phyloP scores from a whole-genome alignment of 2,329 filamentous ascomycete genomes.

The Raffaelea deltoideospora region DNA sequence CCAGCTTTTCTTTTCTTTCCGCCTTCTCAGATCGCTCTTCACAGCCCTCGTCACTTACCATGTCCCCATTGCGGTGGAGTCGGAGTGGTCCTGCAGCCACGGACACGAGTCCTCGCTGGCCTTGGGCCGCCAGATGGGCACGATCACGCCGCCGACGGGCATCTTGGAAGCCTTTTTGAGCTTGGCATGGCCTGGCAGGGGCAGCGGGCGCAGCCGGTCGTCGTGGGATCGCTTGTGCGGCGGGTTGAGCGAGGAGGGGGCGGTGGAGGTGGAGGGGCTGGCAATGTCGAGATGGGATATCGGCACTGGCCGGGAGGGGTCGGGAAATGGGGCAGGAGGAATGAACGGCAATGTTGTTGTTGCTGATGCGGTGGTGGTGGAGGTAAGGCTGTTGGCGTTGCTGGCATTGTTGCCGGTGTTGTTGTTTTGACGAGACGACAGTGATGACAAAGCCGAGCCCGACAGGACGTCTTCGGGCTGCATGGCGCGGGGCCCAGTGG shows the following conservation, averaged over 20 bases:
- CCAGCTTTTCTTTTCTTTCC: neutral
- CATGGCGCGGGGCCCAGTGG: conserved; percentile 4
- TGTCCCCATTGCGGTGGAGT: conserved; percentile 34
- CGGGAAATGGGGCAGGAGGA: too few relatives aligned
- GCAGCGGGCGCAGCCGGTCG: conserved; percentile 43
- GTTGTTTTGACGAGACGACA: too few relatives aligned
- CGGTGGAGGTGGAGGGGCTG: neutral
- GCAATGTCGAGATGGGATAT: too few relatives aligned
- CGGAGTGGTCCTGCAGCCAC: conserved; percentile 47
- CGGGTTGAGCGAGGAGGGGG: conserved; percentile 7
- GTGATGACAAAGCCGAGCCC: too few relatives aligned
- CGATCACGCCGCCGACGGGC: conserved; percentile 31
- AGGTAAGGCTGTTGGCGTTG: neutral
- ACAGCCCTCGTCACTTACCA: conserved; percentile 30
- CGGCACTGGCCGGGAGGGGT: too few relatives aligned
- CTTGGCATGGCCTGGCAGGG: conserved; percentile 30
- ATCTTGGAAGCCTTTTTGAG: conserved; percentile 36
- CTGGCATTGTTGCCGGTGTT: neutral
- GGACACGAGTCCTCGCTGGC: conserved; percentile 34
- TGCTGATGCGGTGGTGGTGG: neutral
- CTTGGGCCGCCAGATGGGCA: conserved; percentile 35
- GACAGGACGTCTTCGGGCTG: too few relatives aligned
- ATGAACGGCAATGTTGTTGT: neutral
- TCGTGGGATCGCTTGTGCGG: conserved; percentile 61
- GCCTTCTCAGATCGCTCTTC: neutral